A percentile compares a stretch with the other conserved stretches of the same genome.
Conservation (phyloP, 1,284 basidiomycete genomes). For the Moesziomyces globuligerus region DNA sequence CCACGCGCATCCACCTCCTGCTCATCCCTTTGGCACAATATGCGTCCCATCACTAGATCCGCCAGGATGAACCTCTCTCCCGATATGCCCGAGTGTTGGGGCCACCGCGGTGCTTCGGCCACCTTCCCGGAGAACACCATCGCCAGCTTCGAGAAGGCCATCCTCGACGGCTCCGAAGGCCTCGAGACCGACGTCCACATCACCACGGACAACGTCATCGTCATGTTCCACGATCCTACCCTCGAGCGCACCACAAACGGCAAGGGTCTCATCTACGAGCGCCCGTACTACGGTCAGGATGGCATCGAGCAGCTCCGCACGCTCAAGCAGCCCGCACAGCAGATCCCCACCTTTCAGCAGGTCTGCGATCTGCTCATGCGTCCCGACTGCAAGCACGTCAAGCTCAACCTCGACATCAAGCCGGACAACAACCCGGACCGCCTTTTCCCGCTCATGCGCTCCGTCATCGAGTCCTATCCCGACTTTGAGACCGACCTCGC, state of each 20-base stretch:
- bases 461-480: conserved; percentile 76
- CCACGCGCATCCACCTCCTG: conserved; percentile 2
- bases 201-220: conserved; percentile 84
- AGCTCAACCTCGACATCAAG: conserved; percentile 81
- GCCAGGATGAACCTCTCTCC: conserved; percentile 48
- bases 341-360: conserved; percentile 65
- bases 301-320: conserved; percentile 87
- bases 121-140: conserved; percentile 67
- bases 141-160: conserved; percentile 64
- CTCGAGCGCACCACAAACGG: conserved; percentile 73
- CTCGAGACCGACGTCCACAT: conserved; percentile 87
- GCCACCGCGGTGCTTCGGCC: conserved; percentile 66
- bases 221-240: conserved; percentile 94
- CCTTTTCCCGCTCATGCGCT: conserved; percentile 86
- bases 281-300: conserved; percentile 69
- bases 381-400: conserved; percentile 62
- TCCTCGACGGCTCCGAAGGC: conserved; percentile 65
- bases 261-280: conserved; percentile 70
- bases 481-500: conserved; percentile 83
- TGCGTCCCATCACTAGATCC: conserved; percentile 58
- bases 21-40: conserved; percentile 13
- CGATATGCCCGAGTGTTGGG: conserved; percentile 61
- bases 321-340: conserved; percentile 76
- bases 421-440: conserved; percentile 88
- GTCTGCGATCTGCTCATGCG: conserved; percentile 64